Evolutionary conservation across 2,329 filamentous ascomycete genomes (phyloP).

Genomic region (Fusarium setosum): DNA sequence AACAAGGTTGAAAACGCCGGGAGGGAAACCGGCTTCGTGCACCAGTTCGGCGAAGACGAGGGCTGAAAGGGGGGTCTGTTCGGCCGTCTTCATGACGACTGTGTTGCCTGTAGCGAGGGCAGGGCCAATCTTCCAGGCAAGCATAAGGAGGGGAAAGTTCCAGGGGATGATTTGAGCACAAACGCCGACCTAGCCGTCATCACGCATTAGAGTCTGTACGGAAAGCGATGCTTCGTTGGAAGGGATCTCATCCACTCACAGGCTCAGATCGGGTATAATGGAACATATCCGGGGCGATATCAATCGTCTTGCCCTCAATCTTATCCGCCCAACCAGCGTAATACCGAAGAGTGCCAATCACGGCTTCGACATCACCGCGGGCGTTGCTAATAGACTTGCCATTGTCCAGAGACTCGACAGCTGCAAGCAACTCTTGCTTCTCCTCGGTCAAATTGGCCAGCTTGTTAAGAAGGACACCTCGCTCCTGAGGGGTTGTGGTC

Average conservation of each 20-base stretch:
- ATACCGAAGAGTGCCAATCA: constrained; percentile 78
- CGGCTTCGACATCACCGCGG: constrained; percentile 77
- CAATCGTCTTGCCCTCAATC: constrained; percentile 87
- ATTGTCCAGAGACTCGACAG: constrained; percentile 89
- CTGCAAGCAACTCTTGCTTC: constrained; percentile 79
- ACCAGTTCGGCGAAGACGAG: constrained; percentile 73
- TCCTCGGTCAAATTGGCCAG: constrained; percentile 85
- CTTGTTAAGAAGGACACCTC: constrained; percentile 77
- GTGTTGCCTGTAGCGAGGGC: constrained; percentile 79
- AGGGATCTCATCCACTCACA: constrained; percentile 50
- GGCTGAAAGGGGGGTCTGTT: constrained; percentile 79
- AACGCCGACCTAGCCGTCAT: constrained; percentile 66
- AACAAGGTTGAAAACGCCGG: constrained; percentile 81
- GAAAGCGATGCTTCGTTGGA: too few relatives aligned
- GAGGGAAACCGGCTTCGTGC: constrained; percentile 82
- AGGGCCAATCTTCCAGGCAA: constrained; percentile 83
- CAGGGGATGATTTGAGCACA: constrained; percentile 91
- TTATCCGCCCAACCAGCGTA: constrained; percentile 90
- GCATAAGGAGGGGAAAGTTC: constrained; percentile 89
- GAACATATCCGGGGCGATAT: constrained; percentile 81
- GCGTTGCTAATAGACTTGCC: constrained; percentile 85
- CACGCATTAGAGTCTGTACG: constrained; percentile 13
- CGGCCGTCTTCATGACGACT: constrained; percentile 80
- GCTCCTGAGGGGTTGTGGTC: constrained; percentile 75
- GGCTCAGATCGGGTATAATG: constrained; percentile 85